A percentile compares a stretch with the other conserved stretches of the same genome.
phyloP scores from a whole-genome alignment of 306 rosid genomes.

The Cicer chorassanicum region DNA sequence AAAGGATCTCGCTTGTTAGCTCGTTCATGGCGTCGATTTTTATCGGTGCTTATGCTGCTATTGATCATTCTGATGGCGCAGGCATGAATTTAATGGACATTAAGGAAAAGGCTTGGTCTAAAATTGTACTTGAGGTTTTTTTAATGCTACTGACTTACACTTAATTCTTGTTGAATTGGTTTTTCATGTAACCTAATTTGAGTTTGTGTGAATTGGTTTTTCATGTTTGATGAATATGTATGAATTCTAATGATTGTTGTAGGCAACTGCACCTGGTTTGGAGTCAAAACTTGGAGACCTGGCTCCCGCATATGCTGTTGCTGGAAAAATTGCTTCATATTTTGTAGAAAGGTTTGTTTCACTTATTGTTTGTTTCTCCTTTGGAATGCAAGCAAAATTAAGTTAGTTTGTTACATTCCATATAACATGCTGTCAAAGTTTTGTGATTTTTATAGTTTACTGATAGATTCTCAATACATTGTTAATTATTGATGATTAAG shows the following conservation, averaged over 20 bases:
- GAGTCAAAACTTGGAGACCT: slow-evolving; percentile 83
- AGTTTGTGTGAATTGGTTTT: slow-evolving; percentile 9
- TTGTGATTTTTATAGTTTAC: slow-evolving; percentile 19
- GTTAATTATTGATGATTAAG: too few species aligned
- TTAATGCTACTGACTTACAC: slow-evolving; percentile 10
- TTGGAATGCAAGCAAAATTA: slow-evolving; percentile 28
- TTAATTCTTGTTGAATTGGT: slow-evolving; percentile 17
- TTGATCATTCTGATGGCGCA: slow-evolving; percentile 87
- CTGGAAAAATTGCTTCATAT: slow-evolving; percentile 80
- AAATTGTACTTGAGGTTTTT: slow-evolving; percentile 71
- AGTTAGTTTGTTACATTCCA: slow-evolving; percentile 1
- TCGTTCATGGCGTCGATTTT: slow-evolving; percentile 91
- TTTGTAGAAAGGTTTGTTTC: slow-evolving; percentile 73
- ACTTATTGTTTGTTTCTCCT: slow-evolving; percentile 1
- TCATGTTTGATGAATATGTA: slow-evolving; percentile 17
- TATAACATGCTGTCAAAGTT: slow-evolving; percentile 20
- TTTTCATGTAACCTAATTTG: not conserved
- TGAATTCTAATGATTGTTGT: slow-evolving; percentile 44
- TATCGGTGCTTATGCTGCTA: slow-evolving; percentile 73
- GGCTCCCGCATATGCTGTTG: slow-evolving; percentile 87
- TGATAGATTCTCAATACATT: slow-evolving; percentile 6
- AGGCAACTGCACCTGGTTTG: slow-evolving; percentile 88
- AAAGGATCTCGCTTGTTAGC: slow-evolving; percentile 95
- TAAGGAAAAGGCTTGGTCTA: slow-evolving; percentile 73
- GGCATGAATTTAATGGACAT: slow-evolving; percentile 99